phyloP scores from a whole-genome alignment of 2,329 filamentous ascomycete genomes.

The Colletotrichum tabaci region DNA sequence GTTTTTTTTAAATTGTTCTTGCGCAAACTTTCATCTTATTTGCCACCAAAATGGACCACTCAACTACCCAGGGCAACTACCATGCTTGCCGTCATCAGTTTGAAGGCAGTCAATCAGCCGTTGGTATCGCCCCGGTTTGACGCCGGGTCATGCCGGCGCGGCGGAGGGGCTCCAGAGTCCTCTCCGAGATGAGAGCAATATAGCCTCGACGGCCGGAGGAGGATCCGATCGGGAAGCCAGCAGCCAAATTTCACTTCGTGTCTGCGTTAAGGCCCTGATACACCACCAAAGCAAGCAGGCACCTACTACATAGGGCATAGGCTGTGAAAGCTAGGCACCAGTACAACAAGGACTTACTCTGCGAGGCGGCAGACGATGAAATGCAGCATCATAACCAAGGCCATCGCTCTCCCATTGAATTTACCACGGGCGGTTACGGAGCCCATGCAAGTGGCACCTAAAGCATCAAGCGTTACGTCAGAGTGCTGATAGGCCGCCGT shows the following conservation, averaged over 20 bases:
- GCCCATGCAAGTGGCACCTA: not conserved
- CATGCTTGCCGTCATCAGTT: not conserved
- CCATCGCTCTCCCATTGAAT: not conserved
- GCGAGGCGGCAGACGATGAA: not conserved
- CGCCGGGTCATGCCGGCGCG: conserved; percentile 4
- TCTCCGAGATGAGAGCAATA: conserved; percentile 36
- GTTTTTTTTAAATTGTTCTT: not conserved
- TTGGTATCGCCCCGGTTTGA: conserved; percentile 16
- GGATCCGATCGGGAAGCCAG: conserved; percentile 14
- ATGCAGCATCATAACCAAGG: not conserved
- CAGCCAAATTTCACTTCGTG: conserved; percentile 5
- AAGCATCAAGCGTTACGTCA: not conserved
- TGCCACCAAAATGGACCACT: conserved; percentile 8
- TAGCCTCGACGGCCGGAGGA: conserved; percentile 22
- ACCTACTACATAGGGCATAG: not conserved
- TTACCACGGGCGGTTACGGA: not conserved
- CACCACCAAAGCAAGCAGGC: not conserved
- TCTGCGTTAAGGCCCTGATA: not conserved
- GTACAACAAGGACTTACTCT: not conserved
- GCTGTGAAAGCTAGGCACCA: not conserved
- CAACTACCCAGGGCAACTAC: conserved; percentile 24
- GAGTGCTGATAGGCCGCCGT: not conserved
- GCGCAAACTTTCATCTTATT: not conserved
- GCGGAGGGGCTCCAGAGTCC: conserved; percentile 12
- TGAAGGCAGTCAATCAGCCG: not conserved